Conservation (phyloP, 164 flowering plant genomes). For the Vitis vinifera region DNA sequence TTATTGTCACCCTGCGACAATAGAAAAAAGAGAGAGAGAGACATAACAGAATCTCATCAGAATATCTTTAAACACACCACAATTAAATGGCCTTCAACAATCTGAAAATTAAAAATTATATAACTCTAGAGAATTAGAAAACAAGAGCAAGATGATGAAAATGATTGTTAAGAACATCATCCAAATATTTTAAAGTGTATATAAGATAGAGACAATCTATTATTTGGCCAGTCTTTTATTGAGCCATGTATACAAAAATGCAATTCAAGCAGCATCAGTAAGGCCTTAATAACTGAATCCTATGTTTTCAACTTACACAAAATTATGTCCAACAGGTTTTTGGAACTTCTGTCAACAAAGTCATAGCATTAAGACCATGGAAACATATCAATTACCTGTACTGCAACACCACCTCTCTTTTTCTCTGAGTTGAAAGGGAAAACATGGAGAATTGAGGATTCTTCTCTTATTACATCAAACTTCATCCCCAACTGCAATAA, state of each 20-base stretch:
- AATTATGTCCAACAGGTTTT: not conserved
- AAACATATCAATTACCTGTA: slow-evolving; percentile 25
- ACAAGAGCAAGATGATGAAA: not conserved
- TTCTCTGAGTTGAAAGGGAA: slow-evolving; percentile 57
- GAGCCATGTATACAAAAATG: not conserved
- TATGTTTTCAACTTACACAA: not conserved
- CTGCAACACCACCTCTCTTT: slow-evolving; percentile 52
- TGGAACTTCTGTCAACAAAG: not conserved
- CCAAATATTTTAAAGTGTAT: too few relatives aligned
- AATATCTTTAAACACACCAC: not conserved
- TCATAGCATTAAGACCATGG: not conserved
- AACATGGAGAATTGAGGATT: slow-evolving; percentile 35
- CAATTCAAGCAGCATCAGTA: not conserved
- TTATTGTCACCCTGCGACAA: slow-evolving; percentile 32
- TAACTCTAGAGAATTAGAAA: not conserved
- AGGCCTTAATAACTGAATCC: not conserved
- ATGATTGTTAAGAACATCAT: too few relatives aligned
- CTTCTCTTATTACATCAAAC: slow-evolving; percentile 34
- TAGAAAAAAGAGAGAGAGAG: too few relatives aligned
- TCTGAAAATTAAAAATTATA: too few relatives aligned
- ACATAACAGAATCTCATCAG: not conserved
- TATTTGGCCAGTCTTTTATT: too few relatives aligned
- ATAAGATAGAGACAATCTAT: too few relatives aligned
- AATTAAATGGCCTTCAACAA: too few relatives aligned
- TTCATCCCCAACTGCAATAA: slow-evolving; percentile 46